These are phyloP conservation scores for Fusarium protoensiforme DNA, from an alignment of 2,329 filamentous ascomycete genomes.

Conservation along the genomic window DNA sequence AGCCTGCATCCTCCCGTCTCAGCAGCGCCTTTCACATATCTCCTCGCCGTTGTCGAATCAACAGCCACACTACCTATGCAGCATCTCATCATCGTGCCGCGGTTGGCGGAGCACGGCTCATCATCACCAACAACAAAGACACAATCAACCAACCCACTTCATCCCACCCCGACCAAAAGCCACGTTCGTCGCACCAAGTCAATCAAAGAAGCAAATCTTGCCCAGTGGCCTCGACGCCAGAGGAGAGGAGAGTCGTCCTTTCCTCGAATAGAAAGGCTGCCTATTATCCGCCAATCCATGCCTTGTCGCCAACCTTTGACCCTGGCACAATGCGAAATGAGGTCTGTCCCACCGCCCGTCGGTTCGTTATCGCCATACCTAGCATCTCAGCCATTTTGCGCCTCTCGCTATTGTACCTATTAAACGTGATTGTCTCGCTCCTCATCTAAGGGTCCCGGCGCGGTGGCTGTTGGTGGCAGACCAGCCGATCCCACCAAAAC, in stretches of 20 bases:
- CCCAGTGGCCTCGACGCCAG: not conserved
- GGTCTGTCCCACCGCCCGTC: conserved; percentile 33
- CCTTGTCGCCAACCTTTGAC: conserved; percentile 7
- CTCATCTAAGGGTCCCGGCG: conserved; percentile 13
- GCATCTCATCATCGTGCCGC: not conserved
- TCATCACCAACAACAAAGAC: conserved; percentile 16
- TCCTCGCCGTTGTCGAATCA: conserved; percentile 29
- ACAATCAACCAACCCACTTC: conserved; percentile 6
- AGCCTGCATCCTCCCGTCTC: not conserved
- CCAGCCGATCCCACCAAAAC: conserved; percentile 10
- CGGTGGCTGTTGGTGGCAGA: conserved; percentile 27
- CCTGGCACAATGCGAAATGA: conserved; percentile 40
- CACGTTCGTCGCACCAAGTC: conserved; percentile 7
- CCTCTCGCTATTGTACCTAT: conserved; percentile 18
- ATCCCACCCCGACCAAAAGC: not conserved
- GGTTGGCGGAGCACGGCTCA: conserved; percentile 23
- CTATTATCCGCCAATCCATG: conserved; percentile 25
- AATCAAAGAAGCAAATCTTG: conserved; percentile 24
- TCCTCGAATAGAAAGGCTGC: conserved; percentile 14
- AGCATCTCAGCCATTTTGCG: not conserved
- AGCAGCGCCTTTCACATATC: not conserved
- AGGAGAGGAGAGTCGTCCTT: not conserved
- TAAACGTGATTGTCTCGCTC: conserved; percentile 29
- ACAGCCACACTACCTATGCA: conserved; percentile 14
- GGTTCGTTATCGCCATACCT: conserved; percentile 21